Base-by-base conservation (phyloP, 2,329 filamentous ascomycete genomes). In the Trichoderma brevicompactum region DNA sequence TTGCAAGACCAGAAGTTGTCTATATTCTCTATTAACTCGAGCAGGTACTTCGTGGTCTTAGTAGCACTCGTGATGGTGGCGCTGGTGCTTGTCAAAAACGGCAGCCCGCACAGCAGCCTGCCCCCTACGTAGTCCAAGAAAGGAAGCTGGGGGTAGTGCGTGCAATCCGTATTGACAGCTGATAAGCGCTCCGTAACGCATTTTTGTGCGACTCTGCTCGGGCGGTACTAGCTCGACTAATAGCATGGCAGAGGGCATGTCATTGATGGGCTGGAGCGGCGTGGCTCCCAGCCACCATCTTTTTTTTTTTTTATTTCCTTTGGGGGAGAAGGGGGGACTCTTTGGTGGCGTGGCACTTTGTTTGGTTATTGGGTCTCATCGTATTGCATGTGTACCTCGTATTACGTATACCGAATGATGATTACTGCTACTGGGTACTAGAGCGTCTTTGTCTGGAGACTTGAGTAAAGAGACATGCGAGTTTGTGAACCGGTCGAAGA, bases 81-180 rank as follows among this genome's bases (percentile, higher is more conserved):
- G 28, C 32, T 36, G 59, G 7, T 44, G 9, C 49, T 63, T 63
- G 59, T 63, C 59, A 38, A 63, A 54, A 54, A 38, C 17, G 59
- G 59, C 59, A 63, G 32, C 49, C 59, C 41, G 49, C 49, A 53
- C 28, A 38, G 36, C 7, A 10, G 10, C 36, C 36, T n/a, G 28
- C 38, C 48, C 59, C 48, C 40, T 44, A 23, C 15, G 41, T 23
- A 41, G n/a, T 38, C 59, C 49, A 36, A 43, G 40, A 63, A 23
- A 46, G 59, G 59, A 63, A 63, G 59, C 59, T 63, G 49, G 59
- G 28, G 38, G 19, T 13, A 12, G 49, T 23, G 23, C 17, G 12
- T 40, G 36, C 52, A 54, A 13, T 32, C 23, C 48, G 49, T 19
- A 38, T 15, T 19, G 38, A 41, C 23, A 43, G 48, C 34, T 60